Conservation (phyloP, 2,329 filamentous ascomycete species). For the Talaromyces pinophilus region DNA sequence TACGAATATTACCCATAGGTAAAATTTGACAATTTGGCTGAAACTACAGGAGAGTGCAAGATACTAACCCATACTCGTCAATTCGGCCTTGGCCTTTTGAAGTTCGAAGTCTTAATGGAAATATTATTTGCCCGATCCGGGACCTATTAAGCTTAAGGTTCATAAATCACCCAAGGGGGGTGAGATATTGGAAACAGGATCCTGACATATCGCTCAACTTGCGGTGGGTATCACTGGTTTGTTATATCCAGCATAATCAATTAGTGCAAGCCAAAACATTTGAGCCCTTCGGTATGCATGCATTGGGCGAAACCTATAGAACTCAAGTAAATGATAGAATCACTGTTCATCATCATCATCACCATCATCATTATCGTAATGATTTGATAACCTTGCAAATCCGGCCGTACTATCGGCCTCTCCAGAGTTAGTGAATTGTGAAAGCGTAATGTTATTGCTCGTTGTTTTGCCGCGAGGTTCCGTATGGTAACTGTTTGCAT, state of each 20-base stretch:
- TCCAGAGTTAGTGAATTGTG: neutral
- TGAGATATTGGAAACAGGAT: neutral
- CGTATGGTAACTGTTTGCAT: neutral
- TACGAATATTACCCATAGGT: no score
- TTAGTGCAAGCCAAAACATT: neutral
- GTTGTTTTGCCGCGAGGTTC: constrained; percentile 1
- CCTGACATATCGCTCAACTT: neutral
- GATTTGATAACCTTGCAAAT: neutral
- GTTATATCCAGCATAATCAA: neutral
- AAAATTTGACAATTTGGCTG: no score
- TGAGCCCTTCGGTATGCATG: neutral
- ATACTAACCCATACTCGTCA: no score
- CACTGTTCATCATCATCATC: constrained; percentile 1
- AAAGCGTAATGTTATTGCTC: neutral
- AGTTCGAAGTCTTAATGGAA: no score
- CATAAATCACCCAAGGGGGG: no score
- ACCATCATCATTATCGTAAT: neutral
- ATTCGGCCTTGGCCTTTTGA: no score
- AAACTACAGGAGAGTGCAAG: no score
- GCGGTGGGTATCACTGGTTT: neutral
- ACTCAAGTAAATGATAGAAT: neutral
- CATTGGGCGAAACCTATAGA: neutral
- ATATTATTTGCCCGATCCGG: no score
- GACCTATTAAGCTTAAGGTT: no score
- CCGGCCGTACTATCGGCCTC: neutral